Conservation (phyloP, 2,329 filamentous ascomycete species). For the Alternaria sp. region DNA sequence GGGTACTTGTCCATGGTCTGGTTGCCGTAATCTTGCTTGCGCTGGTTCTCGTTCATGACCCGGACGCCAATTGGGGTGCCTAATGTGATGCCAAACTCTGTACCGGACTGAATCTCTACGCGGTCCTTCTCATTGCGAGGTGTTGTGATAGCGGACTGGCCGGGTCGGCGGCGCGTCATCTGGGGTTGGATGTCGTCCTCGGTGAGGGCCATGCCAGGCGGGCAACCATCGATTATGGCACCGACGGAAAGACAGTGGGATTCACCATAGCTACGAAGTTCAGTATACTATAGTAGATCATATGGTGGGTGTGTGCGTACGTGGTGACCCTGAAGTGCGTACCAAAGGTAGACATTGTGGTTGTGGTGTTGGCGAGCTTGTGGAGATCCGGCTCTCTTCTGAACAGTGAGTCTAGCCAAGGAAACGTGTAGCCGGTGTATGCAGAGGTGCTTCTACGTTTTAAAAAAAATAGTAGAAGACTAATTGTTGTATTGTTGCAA, state of each 20-base stretch:
- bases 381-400: constrained; percentile 12
- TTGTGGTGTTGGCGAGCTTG: constrained; percentile 10
- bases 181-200: constrained; percentile 93
- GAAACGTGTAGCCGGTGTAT: constrained; percentile 8
- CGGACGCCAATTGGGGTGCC: constrained; percentile 89
- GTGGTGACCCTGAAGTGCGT: constrained; percentile 83
- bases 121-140: constrained; percentile 91
- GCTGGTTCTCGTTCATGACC: constrained; percentile 91
- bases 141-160: constrained; percentile 89
- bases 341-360: constrained; percentile 76
- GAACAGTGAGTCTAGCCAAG: constrained; percentile 1
- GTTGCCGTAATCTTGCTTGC: constrained; percentile 89
- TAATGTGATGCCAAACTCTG: constrained; percentile 86
- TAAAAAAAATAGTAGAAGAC: neutral
- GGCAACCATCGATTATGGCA: constrained; percentile 92
- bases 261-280: constrained; percentile 71
- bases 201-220: constrained; percentile 84
- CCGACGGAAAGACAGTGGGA: constrained; percentile 93
- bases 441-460: neutral
- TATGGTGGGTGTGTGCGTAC: constrained; percentile 57
- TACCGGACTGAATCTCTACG: constrained; percentile 92
- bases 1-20: constrained; percentile 92
- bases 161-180: constrained; percentile 88
- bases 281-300: too few species aligned
- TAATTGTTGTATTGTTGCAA: neutral